Conservation (phyloP, 2,329 filamentous ascomycete species). For the Corynespora cassiicola region DNA sequence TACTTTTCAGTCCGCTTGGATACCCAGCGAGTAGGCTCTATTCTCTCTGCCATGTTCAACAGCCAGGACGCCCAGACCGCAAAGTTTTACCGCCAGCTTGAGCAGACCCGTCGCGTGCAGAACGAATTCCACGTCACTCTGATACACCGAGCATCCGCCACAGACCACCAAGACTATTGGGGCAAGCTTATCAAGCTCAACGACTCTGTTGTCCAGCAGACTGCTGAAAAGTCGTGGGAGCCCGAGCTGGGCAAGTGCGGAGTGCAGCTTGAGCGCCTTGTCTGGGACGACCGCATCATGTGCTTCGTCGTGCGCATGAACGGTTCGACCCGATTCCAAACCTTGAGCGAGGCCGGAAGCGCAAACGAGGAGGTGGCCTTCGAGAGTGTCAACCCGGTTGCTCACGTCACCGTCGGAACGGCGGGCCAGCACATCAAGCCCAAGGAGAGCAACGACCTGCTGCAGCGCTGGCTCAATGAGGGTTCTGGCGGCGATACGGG, state of each 20-base stretch:
- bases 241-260: conserved; percentile 69
- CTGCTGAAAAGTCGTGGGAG: conserved; percentile 47
- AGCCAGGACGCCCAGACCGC: conserved; percentile 59
- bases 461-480: conserved; percentile 75
- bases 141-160: conserved; percentile 75
- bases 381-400: conserved; percentile 75
- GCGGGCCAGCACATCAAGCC: conserved; percentile 78
- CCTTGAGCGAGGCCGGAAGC: conserved; percentile 21
- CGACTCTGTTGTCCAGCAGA: conserved; percentile 30
- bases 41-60: conserved; percentile 75
- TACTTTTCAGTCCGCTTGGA: conserved; percentile 69
- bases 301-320: conserved; percentile 77
- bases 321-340: conserved; percentile 29
- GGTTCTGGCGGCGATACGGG: conserved; percentile 60
- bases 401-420: conserved; percentile 92
- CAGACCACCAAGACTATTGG: conserved; percentile 75
- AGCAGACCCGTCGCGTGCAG: conserved; percentile 77
- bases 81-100: conserved; percentile 78
- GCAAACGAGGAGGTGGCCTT: conserved; percentile 57
- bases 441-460: conserved; percentile 88
- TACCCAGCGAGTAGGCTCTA: conserved; percentile 56
- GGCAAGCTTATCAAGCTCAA: conserved; percentile 71
- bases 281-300: conserved; percentile 91
- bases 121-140: conserved; percentile 91
- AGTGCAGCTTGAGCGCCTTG: conserved; percentile 69